Evolutionary conservation across 371 early-diverging fungal genomes (phyloP), one percentile per base, ranked within the genome.

Genomic region (Rhizomucor miehei): DNA sequence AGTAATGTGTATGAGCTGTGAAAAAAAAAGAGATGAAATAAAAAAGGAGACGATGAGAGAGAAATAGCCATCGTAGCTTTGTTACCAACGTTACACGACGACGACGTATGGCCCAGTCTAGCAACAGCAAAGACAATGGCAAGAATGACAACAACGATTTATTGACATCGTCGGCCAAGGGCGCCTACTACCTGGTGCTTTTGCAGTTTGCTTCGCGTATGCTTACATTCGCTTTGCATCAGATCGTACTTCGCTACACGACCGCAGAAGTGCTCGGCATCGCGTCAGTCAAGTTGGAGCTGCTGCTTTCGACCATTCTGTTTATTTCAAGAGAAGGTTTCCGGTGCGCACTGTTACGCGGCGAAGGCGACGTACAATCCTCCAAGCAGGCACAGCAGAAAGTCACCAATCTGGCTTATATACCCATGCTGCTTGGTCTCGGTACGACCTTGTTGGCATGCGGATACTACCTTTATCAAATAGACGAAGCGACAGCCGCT

Each of bases 281-380:
- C 13, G 94, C 92, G 0, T 82, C 87, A 1, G 83, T 94, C 43
- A 86, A 91, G 44, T 73, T 97, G 24, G 97, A 97, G 68, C 80
- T 97, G 11, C 63, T 95, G 12, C 68, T 91, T 12, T 85, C 87
- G 14, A 89, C 96, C 0, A 87, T 96, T 40, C 72, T 97, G 43
- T 96, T 97, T 67, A 79, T 98, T 20, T 92, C 94, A 0, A 79
- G 98, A 11, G 98, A 98, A 66, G 88, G 88, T 19, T 82, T 95
- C 45, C 83, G 98, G 20, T 88, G 88, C 71, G 95, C 93, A 0
- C 65, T 92, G 21, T 63, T 94, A 40, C 71, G 82, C 36, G 51
- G 67, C n/a, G 59, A 53, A 21, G 60, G 55, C 34, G 38, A 49
- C 41, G 45, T 14, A 14, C 17, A 43, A 51, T 23, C 23, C 50